These are phyloP conservation scores for Leptodermis oblonga DNA, from an alignment of 257 asterid species.

Conservation along the genomic window DNA sequence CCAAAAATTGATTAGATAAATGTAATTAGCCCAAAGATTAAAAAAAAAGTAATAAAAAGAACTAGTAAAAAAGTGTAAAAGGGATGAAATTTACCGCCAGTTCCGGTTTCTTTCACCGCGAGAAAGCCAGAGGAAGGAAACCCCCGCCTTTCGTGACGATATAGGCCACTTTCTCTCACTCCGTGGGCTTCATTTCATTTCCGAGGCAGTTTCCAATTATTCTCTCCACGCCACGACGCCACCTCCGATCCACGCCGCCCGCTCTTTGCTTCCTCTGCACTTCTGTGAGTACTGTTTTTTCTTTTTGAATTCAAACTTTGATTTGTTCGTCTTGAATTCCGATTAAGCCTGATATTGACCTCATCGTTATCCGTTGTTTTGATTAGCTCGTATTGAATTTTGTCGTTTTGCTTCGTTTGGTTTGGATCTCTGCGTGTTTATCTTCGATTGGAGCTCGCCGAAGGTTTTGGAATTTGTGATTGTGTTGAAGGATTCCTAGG, in stretches of 20 bases:
- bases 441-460: background rate
- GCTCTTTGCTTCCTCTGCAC: constrained; percentile 2
- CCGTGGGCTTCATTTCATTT: background rate
- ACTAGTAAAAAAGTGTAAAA: no score
- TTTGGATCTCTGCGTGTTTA: constrained; percentile 11
- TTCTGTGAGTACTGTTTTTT: constrained; percentile 2
- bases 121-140: background rate
- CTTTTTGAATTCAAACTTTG: background rate
- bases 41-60: no score
- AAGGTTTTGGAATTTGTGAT: background rate
- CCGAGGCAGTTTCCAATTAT: constrained; percentile 15
- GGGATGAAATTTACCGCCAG: background rate
- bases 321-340: background rate
- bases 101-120: background rate
- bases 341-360: background rate
- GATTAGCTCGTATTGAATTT: background rate
- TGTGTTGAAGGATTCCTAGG: background rate
- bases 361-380: background rate
- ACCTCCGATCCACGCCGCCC: background rate
- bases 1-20: no score
- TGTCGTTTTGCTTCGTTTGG: background rate
- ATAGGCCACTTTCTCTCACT: background rate
- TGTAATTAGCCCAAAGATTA: no score
- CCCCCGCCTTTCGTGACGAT: background rate
- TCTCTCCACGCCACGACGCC: constrained; percentile 2